phyloP scores from a whole-genome alignment of 805 yeast species.

The Wickerhamiella domercqiae region DNA sequence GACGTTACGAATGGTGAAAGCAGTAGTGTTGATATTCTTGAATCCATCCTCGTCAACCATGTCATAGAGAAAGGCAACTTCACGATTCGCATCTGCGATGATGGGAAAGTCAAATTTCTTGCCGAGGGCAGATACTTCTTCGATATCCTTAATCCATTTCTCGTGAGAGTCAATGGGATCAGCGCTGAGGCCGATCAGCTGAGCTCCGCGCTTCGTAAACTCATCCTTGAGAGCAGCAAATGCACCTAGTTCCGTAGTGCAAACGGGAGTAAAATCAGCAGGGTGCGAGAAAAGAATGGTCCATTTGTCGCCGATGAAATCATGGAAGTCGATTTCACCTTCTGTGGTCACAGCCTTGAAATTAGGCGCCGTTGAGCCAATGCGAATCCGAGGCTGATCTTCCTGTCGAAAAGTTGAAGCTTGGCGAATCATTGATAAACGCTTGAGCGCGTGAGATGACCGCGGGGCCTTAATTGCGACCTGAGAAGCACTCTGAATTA shows the following conservation, averaged over 20 bases:
- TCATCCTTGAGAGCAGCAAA: constrained; percentile 81
- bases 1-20: constrained; percentile 82
- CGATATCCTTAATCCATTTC: constrained; percentile 82
- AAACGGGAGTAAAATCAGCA: constrained; percentile 92
- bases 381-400: constrained; percentile 39
- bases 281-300: constrained; percentile 84
- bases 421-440: background rate
- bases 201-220: constrained; percentile 69
- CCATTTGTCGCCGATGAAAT: constrained; percentile 77
- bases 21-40: constrained; percentile 52
- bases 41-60: constrained; percentile 81
- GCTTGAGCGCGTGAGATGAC: background rate
- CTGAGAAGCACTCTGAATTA: background rate
- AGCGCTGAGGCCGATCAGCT: constrained; percentile 81
- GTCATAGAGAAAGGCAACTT: constrained; percentile 70
- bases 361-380: constrained; percentile 79
- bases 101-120: constrained; percentile 73
- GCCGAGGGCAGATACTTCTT: constrained; percentile 57
- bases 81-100: constrained; percentile 73
- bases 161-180: constrained; percentile 67
- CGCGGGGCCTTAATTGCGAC: background rate
- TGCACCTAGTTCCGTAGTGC: constrained; percentile 93
- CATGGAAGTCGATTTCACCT: constrained; percentile 77
- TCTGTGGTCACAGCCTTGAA: constrained; percentile 69
- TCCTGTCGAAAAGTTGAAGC: constrained; percentile 13